A percentile compares a stretch with the other conserved stretches of the same genome.
Conservation (phyloP, 805 yeast species). For the Lachancea kluyveri region DNA sequence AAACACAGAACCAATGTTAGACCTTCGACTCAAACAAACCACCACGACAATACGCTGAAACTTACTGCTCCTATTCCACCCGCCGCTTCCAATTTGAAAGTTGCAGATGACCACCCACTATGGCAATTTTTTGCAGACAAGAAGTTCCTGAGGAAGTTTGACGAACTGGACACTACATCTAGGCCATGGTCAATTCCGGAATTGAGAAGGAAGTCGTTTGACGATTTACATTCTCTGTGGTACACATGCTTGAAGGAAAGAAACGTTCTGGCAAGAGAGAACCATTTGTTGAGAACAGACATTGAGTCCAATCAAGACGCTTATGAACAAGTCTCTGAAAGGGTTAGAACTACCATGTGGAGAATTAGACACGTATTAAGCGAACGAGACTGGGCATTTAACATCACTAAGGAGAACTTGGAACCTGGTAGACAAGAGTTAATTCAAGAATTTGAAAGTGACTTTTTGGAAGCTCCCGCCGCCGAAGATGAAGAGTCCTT, state of each 20-base stretch:
- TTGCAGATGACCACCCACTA: constrained; percentile 82
- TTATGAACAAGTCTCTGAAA: constrained; percentile 33
- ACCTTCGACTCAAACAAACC: constrained; percentile 23
- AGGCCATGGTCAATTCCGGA: constrained; percentile 87
- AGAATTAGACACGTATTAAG: constrained; percentile 80
- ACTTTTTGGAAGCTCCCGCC: constrained; percentile 50
- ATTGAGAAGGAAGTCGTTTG: constrained; percentile 83
- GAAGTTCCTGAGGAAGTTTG: constrained; percentile 51
- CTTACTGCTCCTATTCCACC: constrained; percentile 85
- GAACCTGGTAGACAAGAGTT: constrained; percentile 38
- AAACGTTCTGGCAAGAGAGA: constrained; percentile 72
- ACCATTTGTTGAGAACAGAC: constrained; percentile 45
- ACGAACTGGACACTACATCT: constrained; percentile 48
- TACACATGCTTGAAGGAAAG: constrained; percentile 78
- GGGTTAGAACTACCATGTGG: constrained; percentile 59
- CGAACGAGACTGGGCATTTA: constrained; percentile 74
- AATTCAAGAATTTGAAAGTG: constrained; percentile 48
- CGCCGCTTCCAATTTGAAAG: constrained; percentile 61
- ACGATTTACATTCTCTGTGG: constrained; percentile 90
- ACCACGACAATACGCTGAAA: constrained; percentile 33
- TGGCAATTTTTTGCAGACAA: constrained; percentile 84
- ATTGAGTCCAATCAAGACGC: constrained; percentile 35
- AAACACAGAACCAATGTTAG: constrained; percentile 18
- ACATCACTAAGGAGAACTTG: constrained; percentile 47
- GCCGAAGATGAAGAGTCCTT: constrained; percentile 53